These are phyloP conservation scores for Epichloe festucae DNA, from an alignment of 2,329 filamentous ascomycete genomes.

Conservation along the genomic window DNA sequence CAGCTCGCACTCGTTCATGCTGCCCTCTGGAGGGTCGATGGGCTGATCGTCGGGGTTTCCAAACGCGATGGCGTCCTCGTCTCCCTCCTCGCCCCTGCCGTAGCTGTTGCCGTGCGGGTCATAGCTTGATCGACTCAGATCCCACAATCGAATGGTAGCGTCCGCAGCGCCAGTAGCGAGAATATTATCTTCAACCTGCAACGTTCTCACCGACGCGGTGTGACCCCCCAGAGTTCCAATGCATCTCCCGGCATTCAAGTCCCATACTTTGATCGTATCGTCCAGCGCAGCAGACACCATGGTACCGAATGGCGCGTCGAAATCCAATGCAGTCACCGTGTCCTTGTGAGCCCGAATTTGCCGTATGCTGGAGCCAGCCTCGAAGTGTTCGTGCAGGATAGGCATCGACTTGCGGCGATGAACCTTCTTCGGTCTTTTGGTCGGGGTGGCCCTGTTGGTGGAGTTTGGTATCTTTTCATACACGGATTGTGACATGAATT, in stretches of 20 bases:
- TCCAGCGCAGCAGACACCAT: conserved; percentile 87
- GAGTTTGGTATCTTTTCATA: conserved; percentile 76
- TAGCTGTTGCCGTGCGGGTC: conserved; percentile 53
- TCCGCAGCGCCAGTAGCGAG: conserved; percentile 91
- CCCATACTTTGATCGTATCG: conserved; percentile 92
- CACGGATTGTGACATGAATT: conserved; percentile 96
- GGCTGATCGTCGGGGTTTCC: conserved; percentile 55
- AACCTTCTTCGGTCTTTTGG: conserved; percentile 36
- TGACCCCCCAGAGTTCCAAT: conserved; percentile 89
- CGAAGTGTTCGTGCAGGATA: conserved; percentile 88
- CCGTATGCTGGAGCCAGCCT: conserved; percentile 76
- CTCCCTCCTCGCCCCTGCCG: conserved; percentile 44
- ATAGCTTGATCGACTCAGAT: conserved; percentile 79
- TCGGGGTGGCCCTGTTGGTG: conserved; percentile 29
- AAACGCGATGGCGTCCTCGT: conserved; percentile 58
- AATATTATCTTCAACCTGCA: conserved; percentile 93
- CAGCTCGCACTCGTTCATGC: conserved; percentile 81
- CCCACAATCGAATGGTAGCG: conserved; percentile 89
- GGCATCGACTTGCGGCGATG: conserved; percentile 76
- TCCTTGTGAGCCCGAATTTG: conserved; percentile 85
- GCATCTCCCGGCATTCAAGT: conserved; percentile 83
- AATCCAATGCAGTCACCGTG: conserved; percentile 79
- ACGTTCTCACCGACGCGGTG: conserved; percentile 78
- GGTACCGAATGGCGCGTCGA: conserved; percentile 93
- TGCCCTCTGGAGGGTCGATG: conserved; percentile 60